Conservation (phyloP, 2,329 filamentous ascomycete genomes). For the Sordariomycetes sp. region DNA sequence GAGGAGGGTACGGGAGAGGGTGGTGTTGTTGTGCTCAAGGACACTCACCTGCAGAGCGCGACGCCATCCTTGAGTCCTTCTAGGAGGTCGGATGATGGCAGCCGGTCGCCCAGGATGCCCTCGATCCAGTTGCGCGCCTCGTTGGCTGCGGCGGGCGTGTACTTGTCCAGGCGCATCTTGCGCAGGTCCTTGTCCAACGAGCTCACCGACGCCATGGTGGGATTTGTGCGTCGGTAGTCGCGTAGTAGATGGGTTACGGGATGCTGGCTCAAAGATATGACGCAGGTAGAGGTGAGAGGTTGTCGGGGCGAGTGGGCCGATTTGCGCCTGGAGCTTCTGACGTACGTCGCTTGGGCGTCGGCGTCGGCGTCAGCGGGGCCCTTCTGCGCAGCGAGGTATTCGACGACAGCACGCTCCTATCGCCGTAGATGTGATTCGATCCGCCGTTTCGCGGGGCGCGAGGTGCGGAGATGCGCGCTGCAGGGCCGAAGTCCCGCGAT, state of each 20-base stretch:
- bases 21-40: no score
- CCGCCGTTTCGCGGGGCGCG: neutral
- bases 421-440: no score
- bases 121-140: conserved; percentile 85
- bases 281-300: neutral
- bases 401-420: no score
- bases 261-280: neutral
- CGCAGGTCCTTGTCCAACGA: conserved; percentile 94
- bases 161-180: conserved; percentile 83
- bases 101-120: conserved; percentile 59
- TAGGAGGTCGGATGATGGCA: conserved; percentile 67
- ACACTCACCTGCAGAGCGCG: conserved; percentile 74
- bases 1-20: conserved; percentile 2
- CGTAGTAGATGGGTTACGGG: neutral
- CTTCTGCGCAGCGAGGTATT: no score
- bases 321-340: neutral
- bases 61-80: conserved; percentile 85
- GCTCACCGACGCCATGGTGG: conserved; percentile 77
- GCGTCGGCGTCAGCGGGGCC: neutral
- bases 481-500: neutral
- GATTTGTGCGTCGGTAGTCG: neutral
- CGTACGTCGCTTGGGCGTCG: neutral
- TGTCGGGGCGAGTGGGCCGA: neutral
- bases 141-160: conserved; percentile 81
- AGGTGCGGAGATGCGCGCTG: neutral